Base-by-base conservation (phyloP, 176 grass and related monocot genomes). In the Alopecurus myosuroides region DNA sequence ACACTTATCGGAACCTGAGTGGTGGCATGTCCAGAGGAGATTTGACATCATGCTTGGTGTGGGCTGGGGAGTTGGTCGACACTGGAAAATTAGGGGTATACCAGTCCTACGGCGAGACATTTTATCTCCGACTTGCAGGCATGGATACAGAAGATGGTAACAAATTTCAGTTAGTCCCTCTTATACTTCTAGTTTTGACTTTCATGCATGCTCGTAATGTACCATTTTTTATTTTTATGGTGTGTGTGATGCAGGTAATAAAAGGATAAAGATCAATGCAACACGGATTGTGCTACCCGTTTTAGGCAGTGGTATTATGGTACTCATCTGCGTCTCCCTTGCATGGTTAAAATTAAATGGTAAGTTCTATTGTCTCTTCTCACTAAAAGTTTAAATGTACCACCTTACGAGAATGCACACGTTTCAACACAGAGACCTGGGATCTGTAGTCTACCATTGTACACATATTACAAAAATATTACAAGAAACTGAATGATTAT, bases 41-140 rank as follows among this genome's bases (percentile, higher is more conserved):
- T 1, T 8, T 17, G 48, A 68, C 63, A 46, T 29, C 64, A 8
- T 93, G 88, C 45, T 50, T 94, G 20, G 58, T 83, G 6, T 88
- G 81, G 88, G 46, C 4, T 0, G 49, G 73, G 56, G 87, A 91
- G 22, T 63, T 94, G 14, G 14, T 81, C 3, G 90, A 89, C 48
- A 81, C 66, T 1, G 74, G 39, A 53, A 72, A 73, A 25, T 2
- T 49, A 4, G 5, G 18, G 1, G 19, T 2, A 7, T 1, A n/a
- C n/a, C n/a, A 14, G 4, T 11, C 7, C 12, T 48, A 67, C 3
- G 60, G 45, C 0, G 87, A 92, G 57, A 85, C 88, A 50, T 42
- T 89, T 4, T 92, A 89, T 31, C 55, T 92, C 7, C 77, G 77
- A 29, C 28, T 92, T 41, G 87, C 84, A 6, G 56, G 26, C 11